Base-by-base conservation (phyloP, 306 rosid genomes). In the Carpinus viminea region DNA sequence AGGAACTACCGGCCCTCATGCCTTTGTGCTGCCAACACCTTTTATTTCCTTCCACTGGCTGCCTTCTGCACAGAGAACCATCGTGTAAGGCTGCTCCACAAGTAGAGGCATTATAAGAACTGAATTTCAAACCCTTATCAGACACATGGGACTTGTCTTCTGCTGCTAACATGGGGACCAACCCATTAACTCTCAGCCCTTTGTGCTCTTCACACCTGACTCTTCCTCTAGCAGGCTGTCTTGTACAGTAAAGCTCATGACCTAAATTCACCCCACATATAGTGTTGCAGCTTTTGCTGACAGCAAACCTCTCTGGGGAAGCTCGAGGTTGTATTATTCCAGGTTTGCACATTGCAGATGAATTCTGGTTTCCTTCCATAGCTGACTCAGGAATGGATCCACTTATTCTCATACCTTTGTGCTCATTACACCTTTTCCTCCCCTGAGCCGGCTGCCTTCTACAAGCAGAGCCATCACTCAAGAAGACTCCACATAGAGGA, bases 391-490 rank as follows among this genome's bases (percentile, higher is more conserved):
- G 38, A 34, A 74, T 38, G 36, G 87, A 47, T 72, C 75, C n/a
- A 13, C 62, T 57, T 15, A 84, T 86, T 84, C 90, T 88, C 81
- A 28, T 84, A 64, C 96, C 98, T 88, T 94, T 90, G 75, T 94
- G 97, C n/a, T 86, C 89, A 56, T 38, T 78, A 71, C 98, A 94
- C 66, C 98, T 85, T 88, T 90, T 90, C 75, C 92, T 85, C 81
- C 94, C 93, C 82, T 77, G 70, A 64, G 79, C 81, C 1, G 98
- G 91, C 68, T 70, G 78, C 9, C 57, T 86, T 51, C 74, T 81
- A 77, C 97, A 93, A 74, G 89, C 80, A 24, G 92, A 85, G 73
- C 92, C 92, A 88, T 90, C 91, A 53, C 66, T 21, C 82, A 84
- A 82, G 76, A 85, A 68, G 83, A 90, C 77, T 77, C 96, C 98